Evolutionary conservation across 1,139 yeast genomes (phyloP), one percentile per base, ranked within the genome.

Genomic region (Geotrichum macrosporum): DNA sequence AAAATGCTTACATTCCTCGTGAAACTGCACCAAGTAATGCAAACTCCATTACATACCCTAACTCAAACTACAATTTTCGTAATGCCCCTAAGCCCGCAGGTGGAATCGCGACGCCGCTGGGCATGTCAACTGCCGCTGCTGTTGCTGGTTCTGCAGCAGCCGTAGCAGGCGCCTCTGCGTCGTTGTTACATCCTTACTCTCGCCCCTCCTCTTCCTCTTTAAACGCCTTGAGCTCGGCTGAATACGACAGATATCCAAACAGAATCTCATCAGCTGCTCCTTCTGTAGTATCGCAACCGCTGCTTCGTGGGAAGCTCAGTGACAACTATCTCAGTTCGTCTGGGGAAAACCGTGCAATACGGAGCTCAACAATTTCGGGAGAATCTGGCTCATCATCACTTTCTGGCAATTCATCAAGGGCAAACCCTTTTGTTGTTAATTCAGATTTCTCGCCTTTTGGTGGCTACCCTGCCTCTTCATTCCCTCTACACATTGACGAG

Each of bases 391-490:
- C 60, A 12, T 57, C 62, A 2, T 45, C 56, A n/a, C 51, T 58
- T 31, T 60, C 63, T 3, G 50, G 35, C 35, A 37, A 37, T 33
- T 37, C 41, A 5, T 37, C 41, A 2, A 18, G n/a, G 3, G 41
- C 42, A 9, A 61, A 61, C 47, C 65, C 65, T 13, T 63, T 61
- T 53, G 61, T 62, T 27, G 63, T 63, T 29, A 66, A 66, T 53
- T 68, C 71, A 3, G 73, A 69, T 53, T 69, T 69, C 42, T 80
- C 88, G 44, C 96, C 96, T 1, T 88, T 88, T 70, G 96, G 96
- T 47, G 96, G 96, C 9, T 88, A 85, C 64, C 96, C 96, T 1
- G 92, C 95, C 3, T 73, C 85, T 4, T 78, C 87, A 1, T 88
- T 88, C 69, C 96, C 96, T 0, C 69, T 88, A 47, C 81, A 78